phyloP scores from a whole-genome alignment of 1,139 yeast species.

The Diutina catenulata region DNA sequence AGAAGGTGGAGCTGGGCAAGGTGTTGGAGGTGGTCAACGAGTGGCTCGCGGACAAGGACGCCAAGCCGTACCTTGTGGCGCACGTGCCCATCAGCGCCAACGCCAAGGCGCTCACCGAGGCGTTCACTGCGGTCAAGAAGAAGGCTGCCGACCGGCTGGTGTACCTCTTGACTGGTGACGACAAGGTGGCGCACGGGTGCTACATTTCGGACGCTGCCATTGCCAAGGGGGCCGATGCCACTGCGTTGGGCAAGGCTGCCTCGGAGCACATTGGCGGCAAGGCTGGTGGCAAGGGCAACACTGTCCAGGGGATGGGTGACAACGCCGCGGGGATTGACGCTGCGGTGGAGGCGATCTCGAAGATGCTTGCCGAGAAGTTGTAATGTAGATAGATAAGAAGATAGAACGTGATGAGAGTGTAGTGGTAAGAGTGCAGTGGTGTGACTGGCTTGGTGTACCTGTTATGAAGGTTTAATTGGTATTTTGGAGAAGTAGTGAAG shows the following conservation, averaged over 20 bases:
- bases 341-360: conserved; percentile 62
- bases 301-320: conserved; percentile 95
- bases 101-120: conserved; percentile 91
- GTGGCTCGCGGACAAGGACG: conserved; percentile 38
- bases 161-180: conserved; percentile 73
- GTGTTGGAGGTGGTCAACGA: conserved; percentile 69
- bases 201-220: conserved; percentile 66
- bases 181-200: conserved; percentile 92
- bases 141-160: conserved; percentile 66
- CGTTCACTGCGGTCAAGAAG: conserved; percentile 73
- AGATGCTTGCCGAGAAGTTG: conserved; percentile 48
- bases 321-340: conserved; percentile 54
- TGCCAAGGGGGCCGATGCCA: conserved; percentile 63
- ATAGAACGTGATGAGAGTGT: not conserved
- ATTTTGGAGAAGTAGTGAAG: too few relatives aligned
- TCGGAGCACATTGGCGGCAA: conserved; percentile 80
- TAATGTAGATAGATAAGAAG: not conserved
- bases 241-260: conserved; percentile 63
- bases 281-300: conserved; percentile 97
- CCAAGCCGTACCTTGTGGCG: conserved; percentile 42
- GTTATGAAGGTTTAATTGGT: too few relatives aligned
- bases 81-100: conserved; percentile 66
- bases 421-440: too few relatives aligned
- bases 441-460: too few relatives aligned
- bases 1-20: conserved; percentile 78